A percentile compares a stretch with the other conserved stretches of the same genome.
phyloP scores from a whole-genome alignment of 2,329 filamentous ascomycete genomes.

The Nigrograna mackinnonii region DNA sequence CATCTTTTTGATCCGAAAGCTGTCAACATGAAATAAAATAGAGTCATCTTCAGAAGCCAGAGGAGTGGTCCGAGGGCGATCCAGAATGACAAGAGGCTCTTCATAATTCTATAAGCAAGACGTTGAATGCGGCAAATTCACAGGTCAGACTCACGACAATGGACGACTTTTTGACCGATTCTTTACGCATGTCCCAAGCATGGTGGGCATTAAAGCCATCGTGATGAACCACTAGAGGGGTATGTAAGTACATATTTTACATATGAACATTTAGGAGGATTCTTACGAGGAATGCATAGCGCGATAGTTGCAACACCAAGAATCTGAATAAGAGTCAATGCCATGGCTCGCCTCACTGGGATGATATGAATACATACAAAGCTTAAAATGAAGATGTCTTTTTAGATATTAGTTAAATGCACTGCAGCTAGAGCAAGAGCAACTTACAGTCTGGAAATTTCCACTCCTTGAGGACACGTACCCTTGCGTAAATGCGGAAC shows the following conservation, averaged over 20 bases:
- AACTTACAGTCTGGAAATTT: slow-evolving; percentile 21
- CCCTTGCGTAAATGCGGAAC: slow-evolving; percentile 13
- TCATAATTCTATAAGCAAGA: not conserved
- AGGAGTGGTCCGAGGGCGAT: slow-evolving; percentile 18
- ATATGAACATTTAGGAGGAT: no score
- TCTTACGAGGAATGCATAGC: slow-evolving; percentile 4
- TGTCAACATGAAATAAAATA: slow-evolving; percentile 17
- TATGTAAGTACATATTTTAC: no score
- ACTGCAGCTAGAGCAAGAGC: not conserved
- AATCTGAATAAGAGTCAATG: slow-evolving; percentile 1
- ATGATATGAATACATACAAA: slow-evolving; percentile 2
- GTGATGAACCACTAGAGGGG: no score
- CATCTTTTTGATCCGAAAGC: slow-evolving; percentile 17
- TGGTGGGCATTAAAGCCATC: slow-evolving; percentile 16
- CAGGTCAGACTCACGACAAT: not conserved
- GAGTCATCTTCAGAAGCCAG: slow-evolving; percentile 21
- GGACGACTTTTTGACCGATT: not conserved
- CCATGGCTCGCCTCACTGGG: not conserved
- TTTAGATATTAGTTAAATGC: slow-evolving; percentile 1
- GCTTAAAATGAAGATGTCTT: slow-evolving; percentile 7
- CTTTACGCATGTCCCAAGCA: slow-evolving; percentile 19
- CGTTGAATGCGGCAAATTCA: not conserved
- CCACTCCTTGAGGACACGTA: slow-evolving; percentile 15
- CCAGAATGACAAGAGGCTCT: slow-evolving; percentile 15
- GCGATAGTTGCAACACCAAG: slow-evolving; percentile 18